Evolutionary conservation across 208 protist species (phyloP).

Genomic region (Acanthamoeba triangularis): DNA sequence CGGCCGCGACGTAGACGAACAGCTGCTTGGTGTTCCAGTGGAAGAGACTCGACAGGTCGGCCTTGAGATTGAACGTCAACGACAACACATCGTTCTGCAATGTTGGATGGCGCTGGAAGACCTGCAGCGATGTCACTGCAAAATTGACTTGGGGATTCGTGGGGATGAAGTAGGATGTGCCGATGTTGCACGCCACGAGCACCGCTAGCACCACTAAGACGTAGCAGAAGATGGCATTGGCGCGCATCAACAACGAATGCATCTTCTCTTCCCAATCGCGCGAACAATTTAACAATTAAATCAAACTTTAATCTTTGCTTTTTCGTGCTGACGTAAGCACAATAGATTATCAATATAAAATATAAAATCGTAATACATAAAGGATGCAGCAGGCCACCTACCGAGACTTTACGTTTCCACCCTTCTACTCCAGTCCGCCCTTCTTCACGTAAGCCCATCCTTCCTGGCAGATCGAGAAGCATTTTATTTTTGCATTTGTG

Average conservation of each 20-base stretch:
- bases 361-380: no score
- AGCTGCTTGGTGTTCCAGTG: conserved; percentile 66
- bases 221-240: conserved; percentile 26
- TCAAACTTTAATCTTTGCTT: no score
- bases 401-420: conserved; percentile 27
- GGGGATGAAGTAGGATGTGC: background rate
- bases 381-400: background rate
- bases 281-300: no score
- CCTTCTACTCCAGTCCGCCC: conserved; percentile 12
- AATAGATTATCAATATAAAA: no score
- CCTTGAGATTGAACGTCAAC: conserved; percentile 32
- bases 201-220: background rate
- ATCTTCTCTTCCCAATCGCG: background rate
- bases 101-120: conserved; percentile 47
- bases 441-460: background rate
- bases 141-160: background rate
- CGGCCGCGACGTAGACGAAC: conserved; percentile 33
- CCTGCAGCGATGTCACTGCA: conserved; percentile 18
- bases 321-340: no score
- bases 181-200: conserved; percentile 33
- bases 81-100: conserved; percentile 15
- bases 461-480: background rate
- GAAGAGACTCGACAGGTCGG: conserved; percentile 3
- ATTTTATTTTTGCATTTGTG: background rate
- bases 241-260: conserved; percentile 14